A percentile compares a stretch with the other conserved stretches of the same genome.
phyloP scores from a whole-genome alignment of 2,329 filamentous ascomycete species.

The Botrytis deweyae region DNA sequence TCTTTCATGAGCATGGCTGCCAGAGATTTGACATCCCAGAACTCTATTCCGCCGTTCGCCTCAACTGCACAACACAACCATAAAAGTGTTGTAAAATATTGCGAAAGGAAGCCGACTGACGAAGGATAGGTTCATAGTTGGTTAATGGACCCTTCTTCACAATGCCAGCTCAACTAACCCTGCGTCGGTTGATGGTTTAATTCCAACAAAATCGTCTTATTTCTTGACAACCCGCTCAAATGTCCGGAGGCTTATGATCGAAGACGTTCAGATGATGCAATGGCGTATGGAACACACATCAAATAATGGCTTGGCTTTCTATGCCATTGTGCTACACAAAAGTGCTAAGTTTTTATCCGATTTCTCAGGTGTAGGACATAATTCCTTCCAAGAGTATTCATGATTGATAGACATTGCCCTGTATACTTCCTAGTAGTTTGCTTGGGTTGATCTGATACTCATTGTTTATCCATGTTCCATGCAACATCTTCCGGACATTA shows the following conservation, averaged over 20 bases:
- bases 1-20: neutral
- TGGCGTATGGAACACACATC: neutral
- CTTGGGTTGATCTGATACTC: neutral
- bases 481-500: neutral
- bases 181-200: neutral
- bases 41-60: neutral
- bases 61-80: neutral
- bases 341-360: neutral
- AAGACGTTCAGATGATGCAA: neutral
- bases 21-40: neutral
- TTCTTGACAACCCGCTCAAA: neutral
- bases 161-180: neutral
- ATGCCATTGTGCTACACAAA: neutral
- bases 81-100: neutral
- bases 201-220: neutral
- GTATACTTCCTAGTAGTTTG: neutral
- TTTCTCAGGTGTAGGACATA: neutral
- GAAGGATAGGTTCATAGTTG: neutral
- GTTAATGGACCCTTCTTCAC: neutral
- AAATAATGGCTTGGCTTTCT: neutral
- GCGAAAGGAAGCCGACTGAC: neutral
- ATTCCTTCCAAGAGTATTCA: neutral
- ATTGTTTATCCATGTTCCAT: neutral
- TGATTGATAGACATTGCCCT: neutral
- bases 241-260: too few species aligned